These are phyloP conservation scores for Podila clonocystis DNA, from an alignment of 192 early-diverging fungal species.

Conservation along the genomic window DNA sequence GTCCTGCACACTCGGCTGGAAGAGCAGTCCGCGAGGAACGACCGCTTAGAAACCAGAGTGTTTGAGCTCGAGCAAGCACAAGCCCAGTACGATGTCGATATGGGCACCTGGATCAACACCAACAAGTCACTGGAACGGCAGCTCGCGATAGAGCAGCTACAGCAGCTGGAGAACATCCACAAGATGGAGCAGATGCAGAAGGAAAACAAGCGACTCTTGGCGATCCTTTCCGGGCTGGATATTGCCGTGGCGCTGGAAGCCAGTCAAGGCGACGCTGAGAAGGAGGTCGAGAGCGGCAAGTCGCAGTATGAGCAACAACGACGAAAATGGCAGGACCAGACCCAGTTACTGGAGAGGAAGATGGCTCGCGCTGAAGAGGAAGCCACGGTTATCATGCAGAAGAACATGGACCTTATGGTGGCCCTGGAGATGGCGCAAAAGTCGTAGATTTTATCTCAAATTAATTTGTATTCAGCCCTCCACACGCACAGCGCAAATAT, in stretches of 20 bases:
- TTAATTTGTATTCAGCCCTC: too few relatives aligned
- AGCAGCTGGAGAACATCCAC: constrained; percentile 27
- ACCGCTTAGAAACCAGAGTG: constrained; percentile 21
- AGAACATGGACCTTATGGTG: constrained; percentile 48
- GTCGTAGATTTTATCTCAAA: too few relatives aligned
- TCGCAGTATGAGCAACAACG: constrained; percentile 16
- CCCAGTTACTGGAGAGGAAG: constrained; percentile 16
- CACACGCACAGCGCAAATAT: too few relatives aligned
- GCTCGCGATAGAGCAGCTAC: constrained; percentile 31
- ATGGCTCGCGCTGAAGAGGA: constrained; percentile 36
- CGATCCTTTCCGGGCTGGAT: constrained; percentile 29
- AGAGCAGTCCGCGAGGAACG: not conserved
- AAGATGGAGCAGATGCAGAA: constrained; percentile 23
- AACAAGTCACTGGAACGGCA: constrained; percentile 38
- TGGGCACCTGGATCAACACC: constrained; percentile 5
- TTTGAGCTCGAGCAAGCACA: constrained; percentile 15
- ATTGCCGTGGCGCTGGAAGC: not conserved
- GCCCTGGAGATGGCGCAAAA: constrained; percentile 25
- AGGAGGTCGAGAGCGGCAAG: too few relatives aligned
- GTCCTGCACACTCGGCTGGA: constrained; percentile 22
- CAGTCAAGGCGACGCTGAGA: not conserved
- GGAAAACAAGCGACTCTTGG: constrained; percentile 18
- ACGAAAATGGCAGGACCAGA: constrained; percentile 20
- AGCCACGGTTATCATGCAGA: constrained; percentile 23
- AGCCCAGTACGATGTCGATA: constrained; percentile 7